These are phyloP conservation scores for Aspergillus puulaauensis DNA, from an alignment of 2,329 filamentous ascomycete genomes.

Conservation along the genomic window DNA sequence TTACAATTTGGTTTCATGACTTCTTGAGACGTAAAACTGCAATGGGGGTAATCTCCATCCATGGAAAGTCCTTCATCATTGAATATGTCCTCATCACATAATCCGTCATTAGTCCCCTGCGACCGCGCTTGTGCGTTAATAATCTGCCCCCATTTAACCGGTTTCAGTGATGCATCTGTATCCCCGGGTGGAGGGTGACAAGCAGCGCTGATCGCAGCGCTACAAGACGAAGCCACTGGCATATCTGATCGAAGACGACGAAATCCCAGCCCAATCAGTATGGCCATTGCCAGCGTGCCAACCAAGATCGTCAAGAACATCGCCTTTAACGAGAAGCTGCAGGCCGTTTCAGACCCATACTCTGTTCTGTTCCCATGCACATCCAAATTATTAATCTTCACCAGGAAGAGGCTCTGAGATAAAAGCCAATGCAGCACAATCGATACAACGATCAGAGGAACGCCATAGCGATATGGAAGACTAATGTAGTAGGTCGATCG, in stretches of 20 bases:
- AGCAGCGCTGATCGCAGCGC: conserved; percentile 34
- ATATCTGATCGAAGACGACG: too few relatives aligned
- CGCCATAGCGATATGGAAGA: conserved; percentile 34
- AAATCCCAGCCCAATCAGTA: too few relatives aligned
- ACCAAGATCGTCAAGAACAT: too few relatives aligned
- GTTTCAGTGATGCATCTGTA: conserved; percentile 17
- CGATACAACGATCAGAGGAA: conserved; percentile 33
- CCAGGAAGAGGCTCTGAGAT: conserved; percentile 47
- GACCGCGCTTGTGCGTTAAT: too few relatives aligned
- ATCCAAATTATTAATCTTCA: conserved; percentile 6
- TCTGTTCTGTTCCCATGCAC: neutral
- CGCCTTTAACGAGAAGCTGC: too few relatives aligned
- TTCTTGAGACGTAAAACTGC: neutral
- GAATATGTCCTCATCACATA: too few relatives aligned
- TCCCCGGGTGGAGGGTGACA: conserved; percentile 24
- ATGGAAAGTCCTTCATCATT: too few relatives aligned
- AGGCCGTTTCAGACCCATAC: too few relatives aligned
- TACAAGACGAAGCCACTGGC: conserved; percentile 28
- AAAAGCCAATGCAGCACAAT: conserved; percentile 48
- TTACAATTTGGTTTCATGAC: too few relatives aligned
- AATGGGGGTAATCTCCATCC: neutral
- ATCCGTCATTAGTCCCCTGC: too few relatives aligned
- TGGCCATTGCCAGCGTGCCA: too few relatives aligned
- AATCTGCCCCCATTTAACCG: conserved; percentile 29
- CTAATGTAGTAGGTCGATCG: conserved; percentile 46